A percentile compares a stretch with the other conserved stretches of the same genome.
phyloP scores from a whole-genome alignment of 352 stramenopile species.

The Pythium aquatile region DNA sequence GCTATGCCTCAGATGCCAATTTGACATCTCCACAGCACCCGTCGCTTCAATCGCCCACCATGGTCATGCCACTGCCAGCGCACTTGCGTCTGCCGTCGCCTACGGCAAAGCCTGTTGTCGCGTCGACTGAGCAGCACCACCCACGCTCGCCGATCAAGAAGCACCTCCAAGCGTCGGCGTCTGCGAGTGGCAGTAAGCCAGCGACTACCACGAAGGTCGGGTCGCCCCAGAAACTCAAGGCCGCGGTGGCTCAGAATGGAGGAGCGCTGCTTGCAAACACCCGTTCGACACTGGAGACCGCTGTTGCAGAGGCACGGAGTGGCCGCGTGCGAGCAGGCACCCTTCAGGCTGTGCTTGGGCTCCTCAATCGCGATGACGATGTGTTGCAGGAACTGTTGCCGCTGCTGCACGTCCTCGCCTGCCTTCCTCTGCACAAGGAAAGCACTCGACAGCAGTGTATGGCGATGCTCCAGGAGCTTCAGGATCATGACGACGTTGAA shows the following conservation, averaged over 20 bases:
- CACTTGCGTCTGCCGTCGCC: conserved; percentile 19
- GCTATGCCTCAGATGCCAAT: conserved; percentile 19
- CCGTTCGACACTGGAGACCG: not conserved
- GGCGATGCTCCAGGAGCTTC: conserved; percentile 37
- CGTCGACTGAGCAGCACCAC: not conserved
- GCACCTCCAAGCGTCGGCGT: conserved; percentile 30
- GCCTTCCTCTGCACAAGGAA: conserved; percentile 42
- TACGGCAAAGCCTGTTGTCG: not conserved
- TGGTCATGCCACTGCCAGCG: conserved; percentile 28
- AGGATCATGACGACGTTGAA: not conserved
- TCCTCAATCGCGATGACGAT: conserved; percentile 59
- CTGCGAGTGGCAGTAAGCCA: not conserved
- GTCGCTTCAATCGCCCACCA: conserved; percentile 8
- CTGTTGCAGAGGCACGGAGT: not conserved
- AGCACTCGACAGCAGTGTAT: conserved; percentile 41
- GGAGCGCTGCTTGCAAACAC: not conserved
- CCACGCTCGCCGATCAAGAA: conserved; percentile 61
- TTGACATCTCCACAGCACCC: conserved; percentile 15
- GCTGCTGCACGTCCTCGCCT: conserved; percentile 44
- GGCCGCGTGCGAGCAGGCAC: conserved; percentile 32
- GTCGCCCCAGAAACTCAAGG: conserved; percentile 26
- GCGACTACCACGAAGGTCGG: conserved; percentile 1
- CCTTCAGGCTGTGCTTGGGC: conserved; percentile 47
- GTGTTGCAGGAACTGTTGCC: conserved; percentile 44
- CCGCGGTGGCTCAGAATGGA: conserved; percentile 8